Percentiles rank a stretch among this genome's conserved stretches.
Evolutionary conservation across 2,329 filamentous ascomycete genomes (phyloP).

Genomic region (Stemphylium lycopersici): DNA sequence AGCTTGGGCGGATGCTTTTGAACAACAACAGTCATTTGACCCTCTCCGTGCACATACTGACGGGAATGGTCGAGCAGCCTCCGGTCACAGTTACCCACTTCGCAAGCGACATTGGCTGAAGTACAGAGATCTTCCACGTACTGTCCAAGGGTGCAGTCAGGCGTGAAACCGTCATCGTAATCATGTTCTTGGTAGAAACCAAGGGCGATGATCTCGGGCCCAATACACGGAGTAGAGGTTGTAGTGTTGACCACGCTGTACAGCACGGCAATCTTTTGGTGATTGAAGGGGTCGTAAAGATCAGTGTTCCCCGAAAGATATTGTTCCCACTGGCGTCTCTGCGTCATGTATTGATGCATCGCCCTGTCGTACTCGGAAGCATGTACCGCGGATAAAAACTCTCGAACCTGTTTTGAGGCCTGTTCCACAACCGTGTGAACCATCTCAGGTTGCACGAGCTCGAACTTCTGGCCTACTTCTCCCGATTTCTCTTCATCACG

Average conservation of each 20-base stretch:
- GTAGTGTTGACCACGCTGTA: conserved; percentile 93
- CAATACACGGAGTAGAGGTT: conserved; percentile 90
- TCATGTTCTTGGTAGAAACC: conserved; percentile 94
- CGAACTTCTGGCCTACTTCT: conserved; percentile 70
- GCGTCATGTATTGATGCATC: conserved; percentile 88
- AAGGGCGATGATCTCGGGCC: conserved; percentile 86
- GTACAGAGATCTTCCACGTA: conserved; percentile 91
- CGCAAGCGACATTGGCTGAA: conserved; percentile 76
- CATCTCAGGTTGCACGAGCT: conserved; percentile 94
- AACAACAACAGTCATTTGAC: conserved; percentile 88
- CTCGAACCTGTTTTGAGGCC: conserved; percentile 84
- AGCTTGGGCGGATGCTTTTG: conserved; percentile 74
- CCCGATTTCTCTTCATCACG: conserved; percentile 35
- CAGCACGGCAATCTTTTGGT: conserved; percentile 94
- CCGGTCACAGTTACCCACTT: conserved; percentile 82
- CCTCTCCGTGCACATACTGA: conserved; percentile 96
- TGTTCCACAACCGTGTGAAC: conserved; percentile 82
- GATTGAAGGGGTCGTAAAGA: conserved; percentile 91
- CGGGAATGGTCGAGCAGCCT: conserved; percentile 92
- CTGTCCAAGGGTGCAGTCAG: conserved; percentile 91
- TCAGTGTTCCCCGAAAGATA: conserved; percentile 88
- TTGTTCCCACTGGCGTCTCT: conserved; percentile 94
- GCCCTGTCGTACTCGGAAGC: conserved; percentile 97
- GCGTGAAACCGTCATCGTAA: conserved; percentile 69
- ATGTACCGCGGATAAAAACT: conserved; percentile 92